Conservation (phyloP, 2,329 filamentous ascomycete species). For the Triangularia setosa region DNA sequence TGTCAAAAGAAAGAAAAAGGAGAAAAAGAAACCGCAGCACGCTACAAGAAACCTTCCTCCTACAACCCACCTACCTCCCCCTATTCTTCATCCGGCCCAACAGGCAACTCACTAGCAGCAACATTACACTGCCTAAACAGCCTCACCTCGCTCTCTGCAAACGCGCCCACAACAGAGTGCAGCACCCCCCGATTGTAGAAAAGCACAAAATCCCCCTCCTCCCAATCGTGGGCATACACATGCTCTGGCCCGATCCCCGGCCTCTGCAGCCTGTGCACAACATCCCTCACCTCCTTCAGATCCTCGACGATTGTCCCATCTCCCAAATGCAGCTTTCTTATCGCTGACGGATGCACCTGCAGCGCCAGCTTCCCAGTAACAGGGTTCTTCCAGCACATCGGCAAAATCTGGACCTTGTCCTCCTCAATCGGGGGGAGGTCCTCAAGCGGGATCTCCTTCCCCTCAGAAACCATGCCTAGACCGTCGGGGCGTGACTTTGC, state of each 20-base stretch:
- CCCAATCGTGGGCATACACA: slow-evolving; percentile 74
- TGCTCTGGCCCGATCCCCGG: slow-evolving; percentile 65
- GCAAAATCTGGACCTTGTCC: slow-evolving; percentile 65
- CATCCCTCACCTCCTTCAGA: slow-evolving; percentile 60
- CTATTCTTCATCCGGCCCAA: slow-evolving; percentile 39
- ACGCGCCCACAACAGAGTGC: slow-evolving; percentile 72
- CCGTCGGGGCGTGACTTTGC: slow-evolving; percentile 65
- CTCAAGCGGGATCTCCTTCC: slow-evolving; percentile 54
- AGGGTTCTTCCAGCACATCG: slow-evolving; percentile 76
- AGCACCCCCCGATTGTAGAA: slow-evolving; percentile 76
- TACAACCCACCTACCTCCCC: not conserved
- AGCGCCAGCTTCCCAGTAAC: slow-evolving; percentile 64
- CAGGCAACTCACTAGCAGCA: slow-evolving; percentile 58
- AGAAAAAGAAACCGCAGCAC: not conserved
- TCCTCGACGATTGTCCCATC: slow-evolving; percentile 69
- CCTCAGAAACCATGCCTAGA: slow-evolving; percentile 66
- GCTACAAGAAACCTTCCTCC: no score
- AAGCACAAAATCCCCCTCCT: slow-evolving; percentile 70
- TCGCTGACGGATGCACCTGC: slow-evolving; percentile 70
- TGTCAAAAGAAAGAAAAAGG: no score
- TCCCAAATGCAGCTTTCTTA: slow-evolving; percentile 63
- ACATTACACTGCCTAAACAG: slow-evolving; percentile 78
- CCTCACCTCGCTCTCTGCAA: slow-evolving; percentile 67
- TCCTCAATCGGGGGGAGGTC: slow-evolving; percentile 64
- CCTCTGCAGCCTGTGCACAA: slow-evolving; percentile 65